Base-by-base conservation (phyloP, 352 stramenopile genomes). In the Aphanomyces euteiches region DNA sequence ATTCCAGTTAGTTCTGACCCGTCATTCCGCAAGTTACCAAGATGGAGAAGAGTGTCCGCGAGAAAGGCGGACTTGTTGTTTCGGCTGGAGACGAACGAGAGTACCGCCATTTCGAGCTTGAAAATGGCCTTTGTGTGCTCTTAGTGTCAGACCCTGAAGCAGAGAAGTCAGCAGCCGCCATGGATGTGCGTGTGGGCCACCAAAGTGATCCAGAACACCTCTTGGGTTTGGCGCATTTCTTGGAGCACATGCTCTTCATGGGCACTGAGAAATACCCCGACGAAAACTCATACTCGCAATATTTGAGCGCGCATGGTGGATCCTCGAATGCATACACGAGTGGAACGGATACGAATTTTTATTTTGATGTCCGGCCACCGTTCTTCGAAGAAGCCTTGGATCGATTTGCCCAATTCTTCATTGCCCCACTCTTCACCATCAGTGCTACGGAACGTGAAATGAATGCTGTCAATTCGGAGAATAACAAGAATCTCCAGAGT, bases 221-320 rank as follows among this genome's bases (percentile, higher is more conserved):
- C 8, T 80, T 84, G 10, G 85, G 85, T 2, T 72, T 91, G 5
- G 84, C 85, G 47, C 85, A 92, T 48, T 92, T 97, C 56, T 73
- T 75, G 58, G 93, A 98, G 72, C 92, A 98, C 82, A 96, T 98
- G 89, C 75, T 97, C 1, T 98, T 98, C 73, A 72, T 98, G 21
- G 93, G 93, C 10, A 98, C 89, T 34, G 78, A 95, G 53, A 89
- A 95, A 72, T 98, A 97, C 76, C 92, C 92, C 12, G 78, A 92
- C 47, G 91, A 98, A 75, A 85, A 93, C 75, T 83, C 74, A 6
- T 97, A 92, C 68, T 74, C 76, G 47, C 72, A 80, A 47, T 98
- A 90, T 73, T 73, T 98, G 3, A 80, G 72, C 28, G 68, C 77
- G 5, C 89, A 97, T 76, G 90, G 92, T 58, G 93, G 93, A 7